Conservation (phyloP, 768 basidiomycete species). For the Fistulinella prunicolor region DNA sequence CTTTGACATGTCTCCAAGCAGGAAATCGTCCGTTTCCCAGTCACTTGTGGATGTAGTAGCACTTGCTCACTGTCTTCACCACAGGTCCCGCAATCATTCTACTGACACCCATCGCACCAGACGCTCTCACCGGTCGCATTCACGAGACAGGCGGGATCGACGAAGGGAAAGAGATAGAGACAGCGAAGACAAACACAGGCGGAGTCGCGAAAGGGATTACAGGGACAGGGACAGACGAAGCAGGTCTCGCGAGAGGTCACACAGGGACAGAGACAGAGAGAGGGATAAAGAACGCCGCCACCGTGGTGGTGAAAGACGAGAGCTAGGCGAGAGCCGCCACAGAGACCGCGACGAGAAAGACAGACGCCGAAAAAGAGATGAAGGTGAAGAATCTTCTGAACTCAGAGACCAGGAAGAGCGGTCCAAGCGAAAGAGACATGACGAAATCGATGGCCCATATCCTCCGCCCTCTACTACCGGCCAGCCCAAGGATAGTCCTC, state of each 20-base stretch:
- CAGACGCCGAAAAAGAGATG: slow-evolving; percentile 69
- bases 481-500: slow-evolving; percentile 47
- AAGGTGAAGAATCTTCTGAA: slow-evolving; percentile 49
- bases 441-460: slow-evolving; percentile 49
- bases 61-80: slow-evolving; percentile 7
- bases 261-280: slow-evolving; percentile 37
- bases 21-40: slow-evolving; percentile 52
- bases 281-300: slow-evolving; percentile 41
- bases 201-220: slow-evolving; percentile 55
- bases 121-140: slow-evolving; percentile 69
- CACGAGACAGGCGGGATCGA: slow-evolving; percentile 49
- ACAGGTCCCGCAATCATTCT: slow-evolving; percentile 69
- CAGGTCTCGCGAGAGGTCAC: slow-evolving; percentile 50
- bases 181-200: slow-evolving; percentile 58
- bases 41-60: background rate
- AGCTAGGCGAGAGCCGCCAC: slow-evolving; percentile 54
- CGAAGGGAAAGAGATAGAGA: slow-evolving; percentile 51
- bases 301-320: slow-evolving; percentile 45
- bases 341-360: slow-evolving; percentile 49
- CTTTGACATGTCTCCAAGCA: slow-evolving; percentile 56
- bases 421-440: slow-evolving; percentile 61
- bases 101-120: slow-evolving; percentile 73
- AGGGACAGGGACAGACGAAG: slow-evolving; percentile 46
- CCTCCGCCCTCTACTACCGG: slow-evolving; percentile 36
- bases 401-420: slow-evolving; percentile 50